phyloP scores from a whole-genome alignment of 257 asterid species.

The Solanum virginianum region DNA sequence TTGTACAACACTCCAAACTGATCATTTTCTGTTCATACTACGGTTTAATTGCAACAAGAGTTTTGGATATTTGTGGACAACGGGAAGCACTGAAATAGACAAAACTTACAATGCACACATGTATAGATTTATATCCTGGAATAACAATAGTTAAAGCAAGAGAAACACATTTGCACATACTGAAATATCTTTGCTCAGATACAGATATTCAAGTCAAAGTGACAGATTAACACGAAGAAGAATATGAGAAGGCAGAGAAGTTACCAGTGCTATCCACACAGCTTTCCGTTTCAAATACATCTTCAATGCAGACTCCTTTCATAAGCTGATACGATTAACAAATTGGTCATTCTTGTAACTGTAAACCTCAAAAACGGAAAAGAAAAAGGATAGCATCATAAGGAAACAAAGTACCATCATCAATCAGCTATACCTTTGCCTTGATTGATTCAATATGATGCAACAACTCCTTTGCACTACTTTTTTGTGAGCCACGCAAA shows the following conservation, averaged over 20 bases:
- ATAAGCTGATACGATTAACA: background rate
- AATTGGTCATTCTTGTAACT: background rate
- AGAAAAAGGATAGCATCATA: background rate
- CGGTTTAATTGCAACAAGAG: background rate
- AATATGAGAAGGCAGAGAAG: no score
- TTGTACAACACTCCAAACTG: background rate
- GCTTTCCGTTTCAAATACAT: background rate
- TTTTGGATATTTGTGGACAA: background rate
- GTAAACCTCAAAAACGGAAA: background rate
- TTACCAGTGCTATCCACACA: background rate
- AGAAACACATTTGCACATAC: no score
- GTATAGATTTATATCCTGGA: background rate
- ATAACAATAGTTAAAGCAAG: background rate
- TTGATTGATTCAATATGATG: slow-evolving; percentile 30
- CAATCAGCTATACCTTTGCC: slow-evolving; percentile 41
- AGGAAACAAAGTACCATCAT: background rate
- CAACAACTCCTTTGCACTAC: slow-evolving; percentile 35
- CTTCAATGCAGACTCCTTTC: background rate
- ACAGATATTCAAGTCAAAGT: background rate
- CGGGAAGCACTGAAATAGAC: background rate
- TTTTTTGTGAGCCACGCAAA: slow-evolving; percentile 40
- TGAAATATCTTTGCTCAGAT: no score
- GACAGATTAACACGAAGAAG: no score
- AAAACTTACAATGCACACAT: background rate
- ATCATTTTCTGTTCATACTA: background rate